phyloP scores from a whole-genome alignment of 257 asterid genomes.

The Rauvolfia tetraphylla region DNA sequence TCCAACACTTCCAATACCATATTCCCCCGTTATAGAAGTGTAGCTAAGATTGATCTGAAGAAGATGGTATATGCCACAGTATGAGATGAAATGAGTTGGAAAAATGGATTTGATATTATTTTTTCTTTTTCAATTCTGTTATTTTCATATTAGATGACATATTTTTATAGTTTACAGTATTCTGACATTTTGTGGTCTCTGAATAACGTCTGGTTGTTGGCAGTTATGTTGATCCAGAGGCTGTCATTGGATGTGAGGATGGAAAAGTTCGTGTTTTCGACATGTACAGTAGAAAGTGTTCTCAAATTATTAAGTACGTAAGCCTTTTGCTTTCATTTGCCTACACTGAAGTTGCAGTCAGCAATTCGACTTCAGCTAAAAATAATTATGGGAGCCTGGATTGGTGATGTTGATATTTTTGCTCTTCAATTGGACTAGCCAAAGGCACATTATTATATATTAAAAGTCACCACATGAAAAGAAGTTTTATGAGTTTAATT shows the following conservation, averaged over 20 bases:
- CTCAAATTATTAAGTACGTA: slow-evolving; percentile 75
- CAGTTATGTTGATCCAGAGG: slow-evolving; percentile 91
- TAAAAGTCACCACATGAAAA: not conserved
- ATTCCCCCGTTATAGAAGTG: not conserved
- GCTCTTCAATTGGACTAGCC: not conserved
- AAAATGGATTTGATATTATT: not conserved
- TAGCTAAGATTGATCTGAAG: not conserved
- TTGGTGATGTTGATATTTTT: not conserved
- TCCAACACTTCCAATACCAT: not conserved
- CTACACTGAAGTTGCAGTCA: not conserved
- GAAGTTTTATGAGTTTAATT: not conserved
- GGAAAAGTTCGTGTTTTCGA: slow-evolving; percentile 90
- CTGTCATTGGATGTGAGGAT: slow-evolving; percentile 90
- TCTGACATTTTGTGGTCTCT: not conserved
- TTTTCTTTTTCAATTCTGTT: not conserved
- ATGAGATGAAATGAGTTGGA: not conserved
- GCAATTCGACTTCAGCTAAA: not conserved
- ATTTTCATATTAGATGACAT: not conserved
- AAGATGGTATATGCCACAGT: not conserved
- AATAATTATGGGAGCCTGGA: not conserved
- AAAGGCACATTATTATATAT: no score
- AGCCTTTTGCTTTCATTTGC: slow-evolving; percentile 1
- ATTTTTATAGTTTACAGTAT: not conserved
- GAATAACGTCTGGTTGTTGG: slow-evolving; percentile 16
- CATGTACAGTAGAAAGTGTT: slow-evolving; percentile 86